Evolutionary conservation across 2,329 filamentous ascomycete genomes (phyloP), one percentile per base, ranked within the genome.

Genomic region (Fusarium begoniae): DNA sequence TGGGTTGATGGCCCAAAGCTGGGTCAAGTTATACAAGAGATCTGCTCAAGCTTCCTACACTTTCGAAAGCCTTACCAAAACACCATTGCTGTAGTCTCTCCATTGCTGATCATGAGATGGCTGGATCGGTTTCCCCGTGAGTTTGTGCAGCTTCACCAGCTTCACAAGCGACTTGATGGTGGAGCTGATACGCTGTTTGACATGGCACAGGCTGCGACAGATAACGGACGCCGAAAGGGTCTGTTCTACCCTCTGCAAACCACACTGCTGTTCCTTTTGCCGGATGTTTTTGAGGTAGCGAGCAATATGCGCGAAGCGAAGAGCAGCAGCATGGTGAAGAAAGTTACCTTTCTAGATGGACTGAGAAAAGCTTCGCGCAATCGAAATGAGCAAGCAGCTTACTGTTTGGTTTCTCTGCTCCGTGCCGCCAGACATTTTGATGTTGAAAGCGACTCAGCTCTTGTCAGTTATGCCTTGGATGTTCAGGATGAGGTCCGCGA

Each of bases 281-380:
- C 91, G 8, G 91, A 93, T 74, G 89, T 93, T 11, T 93, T 93
- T 73, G 90, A 92, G 80, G 90, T 92, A 40, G 91, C 90, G 32
- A 91, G 90, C 80, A 91, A 91, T 79, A 84, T 93, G 79, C 86
- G 90, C 66, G 90, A 92, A 72, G 87, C 87, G 37, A 92, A 91
- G 79, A 89, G 87, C 74, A 85, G 86, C 62, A 87, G 88, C 74
- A 88, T 92, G 80, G 85, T 87, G 22, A 93, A 93, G 81, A 92
- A 92, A 77, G 88, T 92, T 11, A 85, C 87, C 7, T 92, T 92
- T 73, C 83, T 93, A 22, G 91, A 93, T 68, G 86, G 85, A 47
- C 80, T 93, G 18, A 85, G 89, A 75, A 93, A 93, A 78, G 85
- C 89, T 26, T 81, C 92, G 59, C 86, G 89, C 63, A 91, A 91